Evolutionary conservation across 305 asterid species (phyloP), one percentile per base, ranked within the genome.

Genomic region (Ilex paraguariensis): DNA sequence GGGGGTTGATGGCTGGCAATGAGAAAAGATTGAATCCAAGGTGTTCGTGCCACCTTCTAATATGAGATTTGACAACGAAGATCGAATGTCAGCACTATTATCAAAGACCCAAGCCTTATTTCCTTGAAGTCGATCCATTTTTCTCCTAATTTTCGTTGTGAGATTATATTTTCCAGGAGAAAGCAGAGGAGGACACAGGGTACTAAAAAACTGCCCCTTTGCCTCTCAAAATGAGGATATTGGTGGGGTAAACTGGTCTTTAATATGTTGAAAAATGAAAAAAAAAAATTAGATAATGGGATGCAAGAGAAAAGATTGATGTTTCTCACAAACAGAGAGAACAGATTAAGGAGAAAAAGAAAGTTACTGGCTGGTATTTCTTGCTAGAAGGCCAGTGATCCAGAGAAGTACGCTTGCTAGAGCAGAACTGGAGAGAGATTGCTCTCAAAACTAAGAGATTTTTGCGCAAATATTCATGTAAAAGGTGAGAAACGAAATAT

Each of bases 11-110:
- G 72, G 71, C 11, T 82, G 84, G 63, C 83, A 77, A 86, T 77
- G 73, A 56, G 88, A 79, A 73, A 91, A 85, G 28, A 91, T 75
- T 8, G 96, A 82, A 57, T 91, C 97, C 64, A 88, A 55, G 10
- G 96, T 88, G 79, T 74, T 91, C 10, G 87, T 75, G 61, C 83
- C 75, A 31, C 81, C 81, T 4, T 81, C 73, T 56, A 91, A 21
- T 32, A 91, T 83, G 5, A 91, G 73, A 4, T 83, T 87, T 3
- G 98, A 91, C 5, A 91, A 52, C 0, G 94, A 76, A 21, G 66
- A 63, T 50, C 95, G 82, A 40, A 84, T 75, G 16, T 48, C 65
- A 5, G 84, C 59, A 31, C 63, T 68, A 39, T 65, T 71, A 40
- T 55, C 82, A 54, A 51, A 17, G 0, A 46, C 28, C 40, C 75